phyloP scores from a whole-genome alignment of 192 early-diverging fungal genomes.

The Linnemannia zychae region DNA sequence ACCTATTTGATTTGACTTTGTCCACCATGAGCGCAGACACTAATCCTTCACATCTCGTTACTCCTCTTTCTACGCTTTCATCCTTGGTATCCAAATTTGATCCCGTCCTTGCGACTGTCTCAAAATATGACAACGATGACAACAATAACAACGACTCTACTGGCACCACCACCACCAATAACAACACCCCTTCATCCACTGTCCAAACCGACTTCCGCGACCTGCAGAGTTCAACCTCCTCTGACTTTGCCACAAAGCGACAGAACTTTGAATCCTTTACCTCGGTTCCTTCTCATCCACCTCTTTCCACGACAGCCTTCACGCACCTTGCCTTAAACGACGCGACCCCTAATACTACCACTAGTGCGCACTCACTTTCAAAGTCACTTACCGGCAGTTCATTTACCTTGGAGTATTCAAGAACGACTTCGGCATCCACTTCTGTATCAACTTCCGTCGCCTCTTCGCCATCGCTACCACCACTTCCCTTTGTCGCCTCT shows the following conservation, averaged over 20 bases:
- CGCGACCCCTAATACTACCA: neutral
- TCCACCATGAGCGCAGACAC: neutral
- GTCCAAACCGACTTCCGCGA: neutral
- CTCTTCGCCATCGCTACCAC: slow-evolving; percentile 5
- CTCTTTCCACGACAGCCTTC: neutral
- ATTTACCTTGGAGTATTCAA: neutral
- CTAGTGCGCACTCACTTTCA: neutral
- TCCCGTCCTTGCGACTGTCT: too few species aligned
- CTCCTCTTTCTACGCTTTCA: neutral
- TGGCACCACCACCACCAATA: neutral
- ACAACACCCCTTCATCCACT: neutral
- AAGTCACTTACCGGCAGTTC: neutral
- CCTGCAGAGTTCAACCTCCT: neutral
- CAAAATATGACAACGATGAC: neutral
- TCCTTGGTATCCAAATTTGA: slow-evolving; percentile 5
- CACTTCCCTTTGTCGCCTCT: neutral
- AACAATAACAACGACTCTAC: neutral
- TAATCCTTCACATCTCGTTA: neutral
- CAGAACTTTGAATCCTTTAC: neutral
- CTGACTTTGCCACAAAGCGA: neutral
- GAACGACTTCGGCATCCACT: neutral
- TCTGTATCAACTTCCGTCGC: neutral
- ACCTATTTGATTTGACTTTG: neutral
- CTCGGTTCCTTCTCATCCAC: neutral
- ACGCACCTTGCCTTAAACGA: neutral